Evolutionary conservation across 2,329 filamentous ascomycete species (phyloP).

Genomic region (Aphanoascus verrucosus): DNA sequence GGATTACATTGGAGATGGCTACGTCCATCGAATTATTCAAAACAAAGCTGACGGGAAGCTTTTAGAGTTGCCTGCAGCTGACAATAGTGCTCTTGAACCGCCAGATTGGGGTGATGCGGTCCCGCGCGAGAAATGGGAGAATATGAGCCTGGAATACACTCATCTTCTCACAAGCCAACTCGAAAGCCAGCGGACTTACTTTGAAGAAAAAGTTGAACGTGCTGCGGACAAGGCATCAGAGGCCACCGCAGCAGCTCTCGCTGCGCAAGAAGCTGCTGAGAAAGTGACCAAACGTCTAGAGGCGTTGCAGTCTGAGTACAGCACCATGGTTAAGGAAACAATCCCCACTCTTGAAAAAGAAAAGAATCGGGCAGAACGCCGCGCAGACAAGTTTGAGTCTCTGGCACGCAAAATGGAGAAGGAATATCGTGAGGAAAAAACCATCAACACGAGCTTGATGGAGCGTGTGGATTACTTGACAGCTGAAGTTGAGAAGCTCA

Average conservation of each 20-base stretch:
- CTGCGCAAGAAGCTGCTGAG: slow-evolving; percentile 53
- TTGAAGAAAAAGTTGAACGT: slow-evolving; percentile 82
- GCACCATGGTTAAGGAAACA: slow-evolving; percentile 44
- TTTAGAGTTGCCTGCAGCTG: slow-evolving; percentile 67
- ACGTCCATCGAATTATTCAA: slow-evolving; percentile 90
- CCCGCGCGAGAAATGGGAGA: slow-evolving; percentile 54
- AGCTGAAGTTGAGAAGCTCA: slow-evolving; percentile 47
- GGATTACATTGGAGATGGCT: slow-evolving; percentile 93
- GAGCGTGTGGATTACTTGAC: slow-evolving; percentile 60
- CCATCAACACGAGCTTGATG: slow-evolving; percentile 69
- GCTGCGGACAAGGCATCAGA: slow-evolving; percentile 79
- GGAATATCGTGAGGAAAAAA: slow-evolving; percentile 76
- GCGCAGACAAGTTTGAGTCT: slow-evolving; percentile 60
- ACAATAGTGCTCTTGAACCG: slow-evolving; percentile 34
- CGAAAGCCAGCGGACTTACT: slow-evolving; percentile 85
- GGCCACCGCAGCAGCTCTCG: slow-evolving; percentile 47
- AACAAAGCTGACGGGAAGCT: slow-evolving; percentile 88
- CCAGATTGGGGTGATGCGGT: slow-evolving; percentile 38
- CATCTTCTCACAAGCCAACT: slow-evolving; percentile 87
- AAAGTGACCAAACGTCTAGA: slow-evolving; percentile 45
- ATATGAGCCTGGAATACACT: slow-evolving; percentile 86
- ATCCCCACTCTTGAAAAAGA: slow-evolving; percentile 63
- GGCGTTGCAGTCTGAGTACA: slow-evolving; percentile 48
- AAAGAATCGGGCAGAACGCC: slow-evolving; percentile 55
- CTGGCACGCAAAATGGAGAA: slow-evolving; percentile 66